phyloP scores from a whole-genome alignment of 73 alveolate genomes.

The Paramecium caudatum region DNA sequence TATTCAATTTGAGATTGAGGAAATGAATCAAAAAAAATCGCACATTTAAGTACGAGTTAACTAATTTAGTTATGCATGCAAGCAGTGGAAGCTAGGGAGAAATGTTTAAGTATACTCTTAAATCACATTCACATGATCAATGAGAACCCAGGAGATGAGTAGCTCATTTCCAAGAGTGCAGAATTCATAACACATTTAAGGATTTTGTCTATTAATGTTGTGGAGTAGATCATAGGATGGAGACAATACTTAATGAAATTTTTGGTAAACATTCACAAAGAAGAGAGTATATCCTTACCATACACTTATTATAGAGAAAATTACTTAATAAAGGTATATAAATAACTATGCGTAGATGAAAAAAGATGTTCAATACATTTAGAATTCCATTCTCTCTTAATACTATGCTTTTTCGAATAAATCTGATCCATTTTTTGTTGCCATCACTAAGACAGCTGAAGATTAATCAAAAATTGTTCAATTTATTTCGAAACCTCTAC shows the following conservation, averaged over 20 bases:
- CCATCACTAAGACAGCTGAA: slow-evolving; percentile 37
- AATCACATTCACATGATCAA: neutral
- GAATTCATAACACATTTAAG: slow-evolving; percentile 61
- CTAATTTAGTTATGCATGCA: neutral
- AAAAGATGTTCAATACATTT: neutral
- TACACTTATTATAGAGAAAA: slow-evolving; percentile 26
- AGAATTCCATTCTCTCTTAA: slow-evolving; percentile 7
- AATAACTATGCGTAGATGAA: neutral
- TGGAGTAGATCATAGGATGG: slow-evolving; percentile 28
- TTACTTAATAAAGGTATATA: neutral
- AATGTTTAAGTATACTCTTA: neutral
- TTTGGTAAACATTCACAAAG: neutral
- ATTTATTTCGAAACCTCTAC: slow-evolving; percentile 12
- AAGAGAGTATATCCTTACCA: slow-evolving; percentile 23
- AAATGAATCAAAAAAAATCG: slow-evolving; percentile 51
- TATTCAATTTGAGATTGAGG: slow-evolving; percentile 47
- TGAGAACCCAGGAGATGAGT: slow-evolving; percentile 3
- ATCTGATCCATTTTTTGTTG: slow-evolving; percentile 52
- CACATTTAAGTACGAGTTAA: neutral
- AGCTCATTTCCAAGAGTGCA: slow-evolving; percentile 22
- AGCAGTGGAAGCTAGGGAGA: slow-evolving; percentile 51
- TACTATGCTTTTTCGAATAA: neutral
- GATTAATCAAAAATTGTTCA: slow-evolving; percentile 16
- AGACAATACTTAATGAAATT: slow-evolving; percentile 45
- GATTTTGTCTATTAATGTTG: slow-evolving; percentile 43